A percentile compares a stretch with the other conserved stretches of the same genome.
Evolutionary conservation across 1,284 basidiomycete species (phyloP).

Genomic region (Ceratorhiza oryzae-sativae): DNA sequence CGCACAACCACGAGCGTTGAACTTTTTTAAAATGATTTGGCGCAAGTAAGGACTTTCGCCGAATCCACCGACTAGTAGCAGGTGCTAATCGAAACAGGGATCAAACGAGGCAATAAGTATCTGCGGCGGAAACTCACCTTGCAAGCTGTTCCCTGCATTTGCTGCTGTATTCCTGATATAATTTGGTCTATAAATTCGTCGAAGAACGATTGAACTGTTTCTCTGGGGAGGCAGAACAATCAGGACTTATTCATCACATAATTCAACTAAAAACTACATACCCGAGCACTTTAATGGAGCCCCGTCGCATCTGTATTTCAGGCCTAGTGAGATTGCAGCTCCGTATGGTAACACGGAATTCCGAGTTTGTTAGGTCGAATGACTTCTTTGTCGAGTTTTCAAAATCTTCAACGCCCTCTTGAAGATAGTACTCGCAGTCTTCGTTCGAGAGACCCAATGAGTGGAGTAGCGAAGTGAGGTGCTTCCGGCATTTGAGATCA

Average conservation of each 20-base stretch:
- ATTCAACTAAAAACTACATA: not conserved
- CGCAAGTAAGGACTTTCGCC: slow-evolving; percentile 26
- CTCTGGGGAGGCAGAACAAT: not conserved
- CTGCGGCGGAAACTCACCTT: not conserved
- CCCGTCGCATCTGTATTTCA: not conserved
- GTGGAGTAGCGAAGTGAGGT: not conserved
- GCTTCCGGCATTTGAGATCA: slow-evolving; percentile 23
- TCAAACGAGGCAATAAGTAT: not conserved
- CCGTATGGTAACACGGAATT: slow-evolving; percentile 16
- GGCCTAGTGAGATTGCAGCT: not conserved
- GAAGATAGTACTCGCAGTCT: slow-evolving; percentile 10
- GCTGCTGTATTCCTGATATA: slow-evolving; percentile 17
- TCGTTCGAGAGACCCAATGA: not conserved
- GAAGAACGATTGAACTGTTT: slow-evolving; percentile 20
- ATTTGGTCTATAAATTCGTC: slow-evolving; percentile 21
- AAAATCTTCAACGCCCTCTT: slow-evolving; percentile 15
- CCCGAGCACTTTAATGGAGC: slow-evolving; percentile 3
- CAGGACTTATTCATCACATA: not conserved
- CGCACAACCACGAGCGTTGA: not conserved
- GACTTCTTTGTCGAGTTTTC: slow-evolving; percentile 5
- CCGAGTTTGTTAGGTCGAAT: not conserved
- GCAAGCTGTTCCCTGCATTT: slow-evolving; percentile 5
- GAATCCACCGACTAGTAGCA: slow-evolving; percentile 18
- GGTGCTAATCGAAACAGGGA: not conserved
- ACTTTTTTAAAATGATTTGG: not conserved